A percentile compares a stretch with the other conserved stretches of the same genome.
Conservation (phyloP, 2,329 filamentous ascomycete genomes). For the Fusarium dimerum region DNA sequence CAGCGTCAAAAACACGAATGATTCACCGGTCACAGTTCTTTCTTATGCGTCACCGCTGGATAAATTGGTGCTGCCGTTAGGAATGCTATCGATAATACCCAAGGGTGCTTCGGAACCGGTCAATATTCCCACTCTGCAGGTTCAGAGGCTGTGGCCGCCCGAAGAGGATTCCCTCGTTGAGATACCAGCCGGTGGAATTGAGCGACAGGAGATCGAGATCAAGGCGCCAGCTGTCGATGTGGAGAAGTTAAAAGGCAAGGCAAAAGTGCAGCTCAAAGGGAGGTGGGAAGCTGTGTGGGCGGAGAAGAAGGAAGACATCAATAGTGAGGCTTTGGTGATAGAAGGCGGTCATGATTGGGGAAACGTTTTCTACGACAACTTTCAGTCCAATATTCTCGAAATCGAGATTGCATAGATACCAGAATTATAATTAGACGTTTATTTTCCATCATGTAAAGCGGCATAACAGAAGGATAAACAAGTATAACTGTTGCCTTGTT, state of each 20-base stretch:
- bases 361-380: constrained; percentile 22
- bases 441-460: no score
- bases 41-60: constrained; percentile 49
- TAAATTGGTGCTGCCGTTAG: constrained; percentile 41
- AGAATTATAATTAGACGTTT: background rate
- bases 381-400: constrained; percentile 21
- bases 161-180: constrained; percentile 39
- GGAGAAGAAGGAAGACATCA: constrained; percentile 25
- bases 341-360: constrained; percentile 18
- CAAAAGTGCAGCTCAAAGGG: constrained; percentile 38
- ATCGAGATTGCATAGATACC: constrained; percentile 12
- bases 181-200: constrained; percentile 39
- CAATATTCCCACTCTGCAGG: constrained; percentile 38
- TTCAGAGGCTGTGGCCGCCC: constrained; percentile 45
- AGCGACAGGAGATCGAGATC: constrained; percentile 38
- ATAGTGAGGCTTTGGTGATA: constrained; percentile 12
- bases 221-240: constrained; percentile 38
- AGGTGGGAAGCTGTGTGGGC: constrained; percentile 38
- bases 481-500: no score
- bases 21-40: constrained; percentile 42
- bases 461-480: background rate
- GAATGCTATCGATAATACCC: constrained; percentile 42
- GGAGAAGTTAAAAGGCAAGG: constrained; percentile 34
- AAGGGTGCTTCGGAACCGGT: constrained; percentile 35
- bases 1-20: constrained; percentile 42